Evolutionary conservation across 805 yeast genomes (phyloP).

Genomic region (Pichia ethanolica): DNA sequence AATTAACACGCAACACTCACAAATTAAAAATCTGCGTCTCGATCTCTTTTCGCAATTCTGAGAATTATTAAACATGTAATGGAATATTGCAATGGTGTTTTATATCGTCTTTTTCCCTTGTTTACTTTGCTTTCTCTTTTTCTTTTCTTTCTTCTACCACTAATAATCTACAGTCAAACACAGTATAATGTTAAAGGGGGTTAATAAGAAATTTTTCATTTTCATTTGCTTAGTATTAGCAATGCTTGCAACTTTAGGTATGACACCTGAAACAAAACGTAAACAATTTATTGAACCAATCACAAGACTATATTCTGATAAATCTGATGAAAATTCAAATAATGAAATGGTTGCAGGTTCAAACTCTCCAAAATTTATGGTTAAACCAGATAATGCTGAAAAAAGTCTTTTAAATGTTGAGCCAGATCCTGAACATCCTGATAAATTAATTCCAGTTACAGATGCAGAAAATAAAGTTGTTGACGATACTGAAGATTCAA

Average conservation of each 20-base stretch:
- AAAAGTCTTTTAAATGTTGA: not conserved
- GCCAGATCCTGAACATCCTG: not conserved
- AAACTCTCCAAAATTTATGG: conserved; percentile 5
- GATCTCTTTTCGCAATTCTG: no score
- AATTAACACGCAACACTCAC: no score
- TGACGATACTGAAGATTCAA: not conserved
- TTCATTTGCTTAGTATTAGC: conserved; percentile 3
- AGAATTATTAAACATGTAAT: no score
- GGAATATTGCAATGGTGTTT: no score
- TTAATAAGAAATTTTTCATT: conserved; percentile 3
- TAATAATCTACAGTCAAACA: not conserved
- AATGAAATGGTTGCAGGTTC: not conserved
- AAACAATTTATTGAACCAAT: conserved; percentile 1
- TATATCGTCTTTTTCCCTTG: no score
- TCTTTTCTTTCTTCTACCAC: no score
- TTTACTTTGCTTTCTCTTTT: no score
- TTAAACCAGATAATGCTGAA: conserved; percentile 3
- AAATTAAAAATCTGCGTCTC: no score
- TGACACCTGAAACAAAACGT: conserved; percentile 9
- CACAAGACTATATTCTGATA: not conserved
- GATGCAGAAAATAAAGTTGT: not conserved
- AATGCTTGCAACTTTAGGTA: conserved; percentile 7
- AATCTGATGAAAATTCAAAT: not conserved
- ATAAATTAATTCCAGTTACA: conserved; percentile 2
- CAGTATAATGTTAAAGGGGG: conserved; percentile 1